Evolutionary conservation across 129 eudicot genomes (phyloP).

Genomic region (Mikania micrantha): DNA sequence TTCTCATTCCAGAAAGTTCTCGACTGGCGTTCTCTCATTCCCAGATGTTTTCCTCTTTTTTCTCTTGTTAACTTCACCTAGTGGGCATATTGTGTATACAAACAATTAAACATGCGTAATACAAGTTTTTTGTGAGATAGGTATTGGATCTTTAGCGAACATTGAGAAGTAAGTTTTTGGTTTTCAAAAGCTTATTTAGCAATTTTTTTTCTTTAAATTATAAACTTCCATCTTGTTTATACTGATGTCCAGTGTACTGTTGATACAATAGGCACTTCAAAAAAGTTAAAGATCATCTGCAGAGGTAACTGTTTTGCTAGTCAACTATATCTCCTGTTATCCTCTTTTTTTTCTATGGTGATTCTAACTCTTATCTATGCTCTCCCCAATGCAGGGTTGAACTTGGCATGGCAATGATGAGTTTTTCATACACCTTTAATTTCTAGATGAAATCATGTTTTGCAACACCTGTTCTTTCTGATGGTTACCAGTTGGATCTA

Average conservation of each 20-base stretch:
- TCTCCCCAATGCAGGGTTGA: slow-evolving; percentile 38
- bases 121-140: slow-evolving; percentile 53
- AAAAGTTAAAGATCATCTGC: slow-evolving; percentile 20
- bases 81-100: slow-evolving; percentile 45
- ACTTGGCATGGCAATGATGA: slow-evolving; percentile 38
- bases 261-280: slow-evolving; percentile 35
- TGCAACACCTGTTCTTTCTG: slow-evolving; percentile 22
- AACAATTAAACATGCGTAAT: slow-evolving; percentile 53
- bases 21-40: slow-evolving; percentile 75
- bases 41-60: slow-evolving; percentile 65
- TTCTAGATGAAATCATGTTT: slow-evolving; percentile 33
- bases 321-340: neutral
- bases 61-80: slow-evolving; percentile 92
- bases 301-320: slow-evolving; percentile 33
- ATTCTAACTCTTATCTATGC: slow-evolving; percentile 1
- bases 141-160: slow-evolving; percentile 62
- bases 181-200: neutral
- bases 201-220: slow-evolving; percentile 8
- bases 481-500: slow-evolving; percentile 39
- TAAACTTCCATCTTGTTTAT: slow-evolving; percentile 19
- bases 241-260: slow-evolving; percentile 37
- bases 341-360: neutral
- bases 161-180: slow-evolving; percentile 48
- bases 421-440: slow-evolving; percentile 26
- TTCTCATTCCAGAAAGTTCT: slow-evolving; percentile 75